phyloP scores from a whole-genome alignment of 2,329 filamentous ascomycete species.

The Pseudocercospora macadamiae region DNA sequence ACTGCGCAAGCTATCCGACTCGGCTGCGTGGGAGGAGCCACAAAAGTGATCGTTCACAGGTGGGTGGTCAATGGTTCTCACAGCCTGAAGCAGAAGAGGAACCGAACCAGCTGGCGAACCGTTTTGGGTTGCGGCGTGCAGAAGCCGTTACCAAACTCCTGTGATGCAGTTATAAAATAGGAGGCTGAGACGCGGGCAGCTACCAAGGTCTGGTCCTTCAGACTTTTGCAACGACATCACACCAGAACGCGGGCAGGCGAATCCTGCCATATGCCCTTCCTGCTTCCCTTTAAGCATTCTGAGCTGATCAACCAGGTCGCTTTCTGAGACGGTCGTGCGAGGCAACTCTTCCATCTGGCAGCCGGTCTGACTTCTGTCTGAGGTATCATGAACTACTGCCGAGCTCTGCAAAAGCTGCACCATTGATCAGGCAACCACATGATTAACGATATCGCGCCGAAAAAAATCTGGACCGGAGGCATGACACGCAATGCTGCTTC shows the following conservation, averaged over 20 bases:
- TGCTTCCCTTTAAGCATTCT: not conserved
- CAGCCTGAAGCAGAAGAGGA: slow-evolving; percentile 2
- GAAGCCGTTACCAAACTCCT: slow-evolving; percentile 8
- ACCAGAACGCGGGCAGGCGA: not conserved
- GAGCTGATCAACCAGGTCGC: not conserved
- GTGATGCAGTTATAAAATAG: slow-evolving; percentile 5
- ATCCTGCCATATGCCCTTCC: not conserved
- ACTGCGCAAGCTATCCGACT: slow-evolving; percentile 3
- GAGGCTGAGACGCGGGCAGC: slow-evolving; percentile 6
- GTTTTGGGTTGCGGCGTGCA: slow-evolving; percentile 7
- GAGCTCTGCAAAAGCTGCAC: not conserved
- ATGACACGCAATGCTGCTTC: slow-evolving; percentile 27
- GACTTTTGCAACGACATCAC: not conserved
- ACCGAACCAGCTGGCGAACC: not conserved
- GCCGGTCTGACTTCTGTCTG: not conserved
- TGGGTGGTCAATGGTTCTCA: not conserved
- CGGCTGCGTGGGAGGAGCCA: slow-evolving; percentile 4
- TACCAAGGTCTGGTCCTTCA: not conserved
- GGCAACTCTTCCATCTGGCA: not conserved
- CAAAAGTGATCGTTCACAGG: not conserved
- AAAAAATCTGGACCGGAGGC: slow-evolving; percentile 6
- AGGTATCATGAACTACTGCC: slow-evolving; percentile 1
- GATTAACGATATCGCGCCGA: slow-evolving; percentile 6
- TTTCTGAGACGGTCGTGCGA: not conserved
- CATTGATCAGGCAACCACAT: slow-evolving; percentile 2